Evolutionary conservation across 148 eudicot species (phyloP), one percentile per base, ranked within the genome.

Genomic region (Rhododendron henanense): DNA sequence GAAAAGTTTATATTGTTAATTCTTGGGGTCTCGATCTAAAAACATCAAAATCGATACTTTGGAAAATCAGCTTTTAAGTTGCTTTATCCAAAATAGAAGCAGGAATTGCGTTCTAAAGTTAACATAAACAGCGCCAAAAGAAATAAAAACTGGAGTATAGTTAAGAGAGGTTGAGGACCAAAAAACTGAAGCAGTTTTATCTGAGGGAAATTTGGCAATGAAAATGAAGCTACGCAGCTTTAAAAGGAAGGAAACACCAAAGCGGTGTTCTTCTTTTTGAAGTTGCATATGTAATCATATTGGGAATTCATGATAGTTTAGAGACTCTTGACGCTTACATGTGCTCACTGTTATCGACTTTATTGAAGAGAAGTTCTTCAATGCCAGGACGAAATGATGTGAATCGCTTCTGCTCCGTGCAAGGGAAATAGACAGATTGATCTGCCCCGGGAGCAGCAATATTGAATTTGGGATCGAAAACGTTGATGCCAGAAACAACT

Each of bases 361-460:
- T 92, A 83, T 90, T 95, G 51, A 89, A 92, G 79, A 96, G 92
- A 82, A 96, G 84, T 85, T 96, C 96, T 86, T 96, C 94, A 19
- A 96, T 92, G 73, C 92, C 90, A 37, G 94, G 93, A 83, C 87
- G 95, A 84, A 95, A 94, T 44, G 87, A 87, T 67, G 93, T 89
- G 90, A 93, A 91, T n/a, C 99, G 89, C 83, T 86, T 94, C 41
- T 88, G 87, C 47, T 91, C 98, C 5, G 94, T 90, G 84, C 85
- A 84, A 18, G 99, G 96, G 87, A 96, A 96, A 81, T 95, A 96
- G 78, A 96, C 94, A 8, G 96, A 83, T 86, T 96, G 98, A 86
- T 96, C 99, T 3, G 99, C 99, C n/a, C 99, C 99, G 1, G 99
- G 99, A 82, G 99, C 83, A 85, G 96, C 96, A 83, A 95, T 96